Conservation (phyloP, 371 early-diverging fungal genomes). For the Syncephalastrum monosporum region DNA sequence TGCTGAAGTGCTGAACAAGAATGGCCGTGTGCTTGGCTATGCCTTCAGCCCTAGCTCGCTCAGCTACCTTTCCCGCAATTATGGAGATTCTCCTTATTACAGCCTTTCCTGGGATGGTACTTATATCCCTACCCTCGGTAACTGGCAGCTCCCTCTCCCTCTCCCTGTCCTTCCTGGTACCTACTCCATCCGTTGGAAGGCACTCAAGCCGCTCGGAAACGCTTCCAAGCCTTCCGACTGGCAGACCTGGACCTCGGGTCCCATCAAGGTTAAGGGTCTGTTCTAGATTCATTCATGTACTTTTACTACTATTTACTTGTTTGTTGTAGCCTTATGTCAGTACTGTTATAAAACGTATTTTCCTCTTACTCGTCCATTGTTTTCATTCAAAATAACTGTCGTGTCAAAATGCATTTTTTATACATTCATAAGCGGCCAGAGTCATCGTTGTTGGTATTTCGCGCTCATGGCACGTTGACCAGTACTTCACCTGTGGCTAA, state of each 20-base stretch:
- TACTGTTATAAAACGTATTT: no score
- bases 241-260: conserved; percentile 35
- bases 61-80: no score
- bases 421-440: no score
- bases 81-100: conserved; percentile 1
- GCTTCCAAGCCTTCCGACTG: conserved; percentile 25
- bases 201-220: conserved; percentile 34
- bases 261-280: conserved; percentile 16
- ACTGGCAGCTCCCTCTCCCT: conserved; percentile 6
- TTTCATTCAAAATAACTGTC: no score
- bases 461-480: no score
- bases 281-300: no score
- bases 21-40: conserved; percentile 18
- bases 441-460: no score
- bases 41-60: conserved; percentile 1
- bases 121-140: conserved; percentile 11
- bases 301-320: no score
- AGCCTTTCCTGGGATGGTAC: conserved; percentile 18
- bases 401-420: no score
- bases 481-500: no score
- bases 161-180: conserved; percentile 23
- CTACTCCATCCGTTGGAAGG: conserved; percentile 25
- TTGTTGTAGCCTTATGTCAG: no score
- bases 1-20: conserved; percentile 12
- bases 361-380: no score